Conservation (phyloP, 192 early-diverging fungal genomes). For the Coemansia asiatica region DNA sequence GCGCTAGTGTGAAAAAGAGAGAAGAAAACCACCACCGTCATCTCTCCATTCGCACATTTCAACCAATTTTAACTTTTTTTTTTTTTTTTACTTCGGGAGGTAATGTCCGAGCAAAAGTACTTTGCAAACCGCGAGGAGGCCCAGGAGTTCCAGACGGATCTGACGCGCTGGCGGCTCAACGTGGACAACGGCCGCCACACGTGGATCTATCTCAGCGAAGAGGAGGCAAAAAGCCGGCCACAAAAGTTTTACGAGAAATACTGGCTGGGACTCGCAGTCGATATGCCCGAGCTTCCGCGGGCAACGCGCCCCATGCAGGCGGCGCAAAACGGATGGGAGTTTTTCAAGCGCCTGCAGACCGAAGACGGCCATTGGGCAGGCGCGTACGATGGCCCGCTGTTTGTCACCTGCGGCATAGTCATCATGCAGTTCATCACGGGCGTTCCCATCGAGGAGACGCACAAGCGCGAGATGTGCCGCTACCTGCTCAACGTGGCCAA, state of each 20-base stretch:
- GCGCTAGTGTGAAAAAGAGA: no score
- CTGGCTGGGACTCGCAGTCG: constrained; percentile 77
- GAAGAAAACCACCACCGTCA: background rate
- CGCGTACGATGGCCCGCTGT: constrained; percentile 97
- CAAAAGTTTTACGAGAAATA: constrained; percentile 83
- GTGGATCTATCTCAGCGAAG: constrained; percentile 76
- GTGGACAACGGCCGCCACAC: constrained; percentile 86
- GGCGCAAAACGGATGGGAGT: constrained; percentile 90
- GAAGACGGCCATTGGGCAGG: constrained; percentile 94
- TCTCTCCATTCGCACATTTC: background rate
- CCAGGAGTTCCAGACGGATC: constrained; percentile 63
- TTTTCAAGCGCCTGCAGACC: constrained; percentile 84
- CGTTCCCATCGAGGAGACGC: constrained; percentile 62
- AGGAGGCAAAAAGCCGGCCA: constrained; percentile 54
- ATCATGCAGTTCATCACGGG: constrained; percentile 88
- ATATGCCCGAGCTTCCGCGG: constrained; percentile 54
- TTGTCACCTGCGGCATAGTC: constrained; percentile 87
- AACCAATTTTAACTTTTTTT: background rate
- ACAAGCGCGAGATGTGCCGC: constrained; percentile 76
- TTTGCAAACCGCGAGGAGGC: constrained; percentile 43
- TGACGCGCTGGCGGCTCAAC: constrained; percentile 81
- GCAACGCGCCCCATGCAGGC: constrained; percentile 73
- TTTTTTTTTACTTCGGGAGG: background rate
- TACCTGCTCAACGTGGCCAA: constrained; percentile 85
- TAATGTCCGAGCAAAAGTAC: constrained; percentile 41